Conservation (phyloP, 768 basidiomycete species). For the Lyophyllum decastes region DNA sequence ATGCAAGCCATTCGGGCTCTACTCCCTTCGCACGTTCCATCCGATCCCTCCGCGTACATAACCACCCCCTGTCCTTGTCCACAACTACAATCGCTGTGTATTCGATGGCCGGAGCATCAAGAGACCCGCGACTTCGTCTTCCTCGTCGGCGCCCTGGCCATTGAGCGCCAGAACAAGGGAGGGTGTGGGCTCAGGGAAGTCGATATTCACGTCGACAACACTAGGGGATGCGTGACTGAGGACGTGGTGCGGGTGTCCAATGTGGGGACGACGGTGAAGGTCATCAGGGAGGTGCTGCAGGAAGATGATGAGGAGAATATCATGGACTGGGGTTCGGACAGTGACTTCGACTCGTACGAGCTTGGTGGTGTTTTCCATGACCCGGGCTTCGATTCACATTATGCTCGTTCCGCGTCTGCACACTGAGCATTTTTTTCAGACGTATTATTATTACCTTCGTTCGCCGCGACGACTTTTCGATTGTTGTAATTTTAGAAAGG, state of each 20-base stretch:
- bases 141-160: conserved; percentile 25
- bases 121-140: conserved; percentile 26
- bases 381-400: conserved; percentile 28
- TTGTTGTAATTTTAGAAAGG: not conserved
- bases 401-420: conserved; percentile 11
- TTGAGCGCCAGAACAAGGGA: conserved; percentile 25
- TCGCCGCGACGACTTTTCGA: not conserved
- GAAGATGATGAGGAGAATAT: conserved; percentile 13
- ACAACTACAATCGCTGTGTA: conserved; percentile 28
- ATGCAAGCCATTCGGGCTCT: conserved; percentile 33
- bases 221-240: conserved; percentile 5
- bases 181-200: conserved; percentile 25
- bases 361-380: conserved; percentile 30
- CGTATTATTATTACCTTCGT: conserved; percentile 10
- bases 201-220: conserved; percentile 32
- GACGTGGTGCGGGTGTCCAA: conserved; percentile 10
- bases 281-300: conserved; percentile 18
- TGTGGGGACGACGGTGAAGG: conserved; percentile 22
- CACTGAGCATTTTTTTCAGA: not conserved
- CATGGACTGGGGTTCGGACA: conserved; percentile 17
- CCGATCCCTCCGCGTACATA: conserved; percentile 5
- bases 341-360: conserved; percentile 19
- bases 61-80: conserved; percentile 31
- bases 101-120: conserved; percentile 27
- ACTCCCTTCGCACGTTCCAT: conserved; percentile 16